phyloP scores from a whole-genome alignment of 768 basidiomycete genomes.

The Coprinopsis cinerea region DNA sequence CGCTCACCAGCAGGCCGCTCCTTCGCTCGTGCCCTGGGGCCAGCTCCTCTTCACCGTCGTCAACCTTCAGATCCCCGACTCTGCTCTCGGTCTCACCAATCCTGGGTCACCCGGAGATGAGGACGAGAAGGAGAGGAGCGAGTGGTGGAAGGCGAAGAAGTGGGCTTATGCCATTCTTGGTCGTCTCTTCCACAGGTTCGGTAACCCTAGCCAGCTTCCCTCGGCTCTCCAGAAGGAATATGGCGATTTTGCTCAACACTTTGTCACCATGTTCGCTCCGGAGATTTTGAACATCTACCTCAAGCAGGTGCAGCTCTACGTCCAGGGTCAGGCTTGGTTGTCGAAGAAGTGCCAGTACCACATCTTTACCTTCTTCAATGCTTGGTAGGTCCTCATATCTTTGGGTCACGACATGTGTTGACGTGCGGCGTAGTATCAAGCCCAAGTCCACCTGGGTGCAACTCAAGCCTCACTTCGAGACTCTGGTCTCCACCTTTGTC shows the following conservation, averaged over 20 bases:
- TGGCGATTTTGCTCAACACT: constrained; percentile 66
- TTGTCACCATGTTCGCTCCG: constrained; percentile 73
- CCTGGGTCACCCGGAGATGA: constrained; percentile 46
- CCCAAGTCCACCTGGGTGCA: constrained; percentile 88
- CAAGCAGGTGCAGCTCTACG: constrained; percentile 61
- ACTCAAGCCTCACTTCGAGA: constrained; percentile 80
- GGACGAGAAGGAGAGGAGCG: constrained; percentile 69
- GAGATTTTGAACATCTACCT: constrained; percentile 83
- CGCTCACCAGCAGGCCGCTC: constrained; percentile 64
- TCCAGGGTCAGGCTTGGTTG: constrained; percentile 72
- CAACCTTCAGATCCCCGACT: constrained; percentile 61
- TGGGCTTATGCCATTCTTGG: constrained; percentile 86
- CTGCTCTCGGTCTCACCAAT: constrained; percentile 26
- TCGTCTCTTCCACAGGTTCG: constrained; percentile 78
- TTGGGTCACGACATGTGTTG: not conserved
- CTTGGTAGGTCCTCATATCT: constrained; percentile 53
- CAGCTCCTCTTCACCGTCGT: constrained; percentile 74
- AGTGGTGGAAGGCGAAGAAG: constrained; percentile 93
- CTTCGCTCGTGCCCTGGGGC: constrained; percentile 85
- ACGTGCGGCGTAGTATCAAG: constrained; percentile 56
- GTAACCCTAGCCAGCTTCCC: constrained; percentile 84
- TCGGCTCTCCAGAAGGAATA: constrained; percentile 66
- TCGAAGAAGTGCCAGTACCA: constrained; percentile 81
- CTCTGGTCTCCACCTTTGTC: constrained; percentile 71
- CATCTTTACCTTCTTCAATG: constrained; percentile 80